Conservation (phyloP, 2,329 filamentous ascomycete species). For the Boeremia lycopersici region DNA sequence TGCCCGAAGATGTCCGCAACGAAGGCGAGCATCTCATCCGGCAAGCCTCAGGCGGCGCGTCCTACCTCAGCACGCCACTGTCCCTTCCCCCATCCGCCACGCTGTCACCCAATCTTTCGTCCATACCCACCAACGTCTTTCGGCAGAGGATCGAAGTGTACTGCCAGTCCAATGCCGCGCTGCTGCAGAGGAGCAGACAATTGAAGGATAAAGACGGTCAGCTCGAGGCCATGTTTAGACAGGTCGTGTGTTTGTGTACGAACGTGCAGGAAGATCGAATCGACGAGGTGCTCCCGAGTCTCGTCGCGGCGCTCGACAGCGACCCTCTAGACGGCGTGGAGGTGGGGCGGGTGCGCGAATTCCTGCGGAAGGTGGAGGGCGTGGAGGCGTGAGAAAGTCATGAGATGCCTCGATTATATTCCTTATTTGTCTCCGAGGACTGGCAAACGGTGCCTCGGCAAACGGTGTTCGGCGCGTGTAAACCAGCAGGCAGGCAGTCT, state of each 20-base stretch:
- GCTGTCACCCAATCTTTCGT: constrained; percentile 47
- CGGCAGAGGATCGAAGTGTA: constrained; percentile 74
- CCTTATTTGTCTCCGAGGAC: too few relatives aligned
- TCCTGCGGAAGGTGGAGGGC: constrained; percentile 78
- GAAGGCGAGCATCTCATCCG: constrained; percentile 35
- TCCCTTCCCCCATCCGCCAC: constrained; percentile 39
- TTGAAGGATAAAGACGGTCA: constrained; percentile 82
- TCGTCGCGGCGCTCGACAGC: constrained; percentile 88
- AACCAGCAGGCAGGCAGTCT: too few relatives aligned
- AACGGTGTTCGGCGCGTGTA: too few relatives aligned
- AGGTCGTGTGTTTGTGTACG: constrained; percentile 86
- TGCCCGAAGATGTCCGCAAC: constrained; percentile 38
- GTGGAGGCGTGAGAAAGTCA: constrained; percentile 44
- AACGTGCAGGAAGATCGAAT: constrained; percentile 78
- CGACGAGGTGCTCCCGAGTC: constrained; percentile 76
- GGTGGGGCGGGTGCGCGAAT: constrained; percentile 76
- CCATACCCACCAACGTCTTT: constrained; percentile 51
- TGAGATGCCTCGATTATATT: too few relatives aligned
- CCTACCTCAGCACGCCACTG: constrained; percentile 37
- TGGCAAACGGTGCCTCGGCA: too few relatives aligned
- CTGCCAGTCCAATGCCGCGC: constrained; percentile 68
- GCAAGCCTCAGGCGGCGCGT: constrained; percentile 37
- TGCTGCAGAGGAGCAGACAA: constrained; percentile 70
- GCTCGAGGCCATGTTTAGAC: constrained; percentile 84
- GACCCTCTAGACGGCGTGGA: constrained; percentile 73